Evolutionary conservation across 768 basidiomycete species (phyloP), one percentile per base, ranked within the genome.

Genomic region (Suillus variegatus): DNA sequence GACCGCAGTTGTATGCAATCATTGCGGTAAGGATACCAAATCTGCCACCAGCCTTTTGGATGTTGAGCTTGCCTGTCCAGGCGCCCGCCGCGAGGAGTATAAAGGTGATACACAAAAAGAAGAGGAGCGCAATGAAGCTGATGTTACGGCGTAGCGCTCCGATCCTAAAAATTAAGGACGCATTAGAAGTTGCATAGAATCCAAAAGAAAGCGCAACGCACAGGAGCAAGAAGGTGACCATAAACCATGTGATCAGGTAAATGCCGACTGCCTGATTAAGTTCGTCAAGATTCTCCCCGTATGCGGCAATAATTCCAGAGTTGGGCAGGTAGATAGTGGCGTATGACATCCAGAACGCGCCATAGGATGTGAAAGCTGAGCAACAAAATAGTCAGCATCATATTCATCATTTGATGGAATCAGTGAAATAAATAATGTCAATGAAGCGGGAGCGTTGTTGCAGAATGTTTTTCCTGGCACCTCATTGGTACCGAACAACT

Each of bases 271-370:
- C 93, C 58, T 84, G 82, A 7, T 69, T 57, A 14, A 90, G 72
- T 70, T 88, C 83, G 0, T 72, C 70, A 0, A 62, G 60, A n/a
- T 65, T 67, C 0, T 67, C 61, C 0, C 69, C 58, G 71, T 88
- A 94, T 0, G 92, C 85, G 0, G 81, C 73, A 6, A 69, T 13
- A 55, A 94, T 82, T 16, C 92, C 92, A 5, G 84, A 84, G 35
- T 84, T 82, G 2, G 94, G 94, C 56, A 93, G 83, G 72, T 90
- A 76, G 70, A 95, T 87, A 0, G 85, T 80, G 5, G 86, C 92
- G 58, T 86, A 95, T 6, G 93, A 93, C 79, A 95, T 80, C 93
- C 93, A 95, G 82, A 95, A 95, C 3, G 88, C 91, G 28, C 94
- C 94, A 66, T 91, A 95, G 1, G 89, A 90, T 0, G 86, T 82